Base-by-base conservation (phyloP, 177 flowering plant species). In the Vitis hybrid region DNA sequence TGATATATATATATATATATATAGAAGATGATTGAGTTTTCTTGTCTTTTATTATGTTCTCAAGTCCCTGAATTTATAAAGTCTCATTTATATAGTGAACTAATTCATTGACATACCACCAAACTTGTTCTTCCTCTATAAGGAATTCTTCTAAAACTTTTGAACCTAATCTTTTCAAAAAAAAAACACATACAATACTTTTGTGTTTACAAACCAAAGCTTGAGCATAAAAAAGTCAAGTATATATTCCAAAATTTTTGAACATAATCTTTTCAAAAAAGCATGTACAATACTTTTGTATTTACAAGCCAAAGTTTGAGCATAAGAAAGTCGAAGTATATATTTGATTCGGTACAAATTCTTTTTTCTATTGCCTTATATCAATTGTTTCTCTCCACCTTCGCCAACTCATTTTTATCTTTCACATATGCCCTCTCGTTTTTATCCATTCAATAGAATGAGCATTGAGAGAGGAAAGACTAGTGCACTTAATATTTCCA, bases 221-320 rank as follows among this genome's bases (percentile, higher is more conserved):
- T 67, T 5, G 6, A 33, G 39, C 6, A 33, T 5, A 33, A 33
- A 33, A 31, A 33, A 33, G 39, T 33, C 6, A 33, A 33, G 39
- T 33, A 33, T 33, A 3, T 3, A 33, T 3, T 33, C 70, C 22
- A 33, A 67, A 15, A 67, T 45, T 52, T 53, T 29, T 18, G 52
- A 67, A 53, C 62, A 55, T 39, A 56, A 67, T 67, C 51, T 56
- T 67, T 67, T 67, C 70, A 56, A 56, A 67, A 67, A 67, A 56
- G 53, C 33, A 56, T n/a, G 70, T 67, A 21, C 22, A 22, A 22
- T 22, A 22, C 22, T 22, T 22, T 22, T 22, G 22, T 22, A 0
- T 22, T 22, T 56, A 39, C 39, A 0, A 33, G 10, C 21, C 52
- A 67, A 67, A 67, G 70, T 45, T 67, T 6, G 7, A 33, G 45